These are phyloP conservation scores for Raphanus raphanistrum DNA, from an alignment of 345 rosid species.

Conservation along the genomic window DNA sequence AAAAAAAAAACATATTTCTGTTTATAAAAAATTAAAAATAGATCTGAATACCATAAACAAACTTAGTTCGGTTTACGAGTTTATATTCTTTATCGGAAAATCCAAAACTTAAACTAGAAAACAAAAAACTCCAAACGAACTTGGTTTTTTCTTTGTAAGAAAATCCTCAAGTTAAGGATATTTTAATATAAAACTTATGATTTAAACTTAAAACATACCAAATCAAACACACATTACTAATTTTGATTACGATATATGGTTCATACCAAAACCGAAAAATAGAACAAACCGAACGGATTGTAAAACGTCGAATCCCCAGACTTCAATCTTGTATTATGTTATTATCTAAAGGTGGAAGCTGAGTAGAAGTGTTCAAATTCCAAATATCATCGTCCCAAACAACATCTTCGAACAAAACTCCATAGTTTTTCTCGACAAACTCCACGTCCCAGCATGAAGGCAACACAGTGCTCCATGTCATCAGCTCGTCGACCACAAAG, in stretches of 20 bases:
- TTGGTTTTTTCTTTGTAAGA: neutral
- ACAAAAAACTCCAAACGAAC: slow-evolving; percentile 10
- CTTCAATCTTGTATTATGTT: neutral
- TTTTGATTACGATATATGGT: slow-evolving; percentile 18
- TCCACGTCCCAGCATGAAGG: slow-evolving; percentile 38
- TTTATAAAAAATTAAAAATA: neutral
- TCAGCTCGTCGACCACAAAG: slow-evolving; percentile 29
- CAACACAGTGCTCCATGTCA: slow-evolving; percentile 35
- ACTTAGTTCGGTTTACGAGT: slow-evolving; percentile 1
- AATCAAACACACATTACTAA: slow-evolving; percentile 17
- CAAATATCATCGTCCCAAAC: slow-evolving; percentile 40
- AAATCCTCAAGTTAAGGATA: neutral
- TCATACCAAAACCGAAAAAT: slow-evolving; percentile 2
- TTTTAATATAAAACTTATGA: neutral
- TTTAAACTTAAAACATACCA: neutral
- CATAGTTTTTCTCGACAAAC: slow-evolving; percentile 38
- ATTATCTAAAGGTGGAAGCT: slow-evolving; percentile 15
- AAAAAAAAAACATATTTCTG: neutral
- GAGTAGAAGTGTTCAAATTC: slow-evolving; percentile 32
- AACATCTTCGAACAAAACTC: slow-evolving; percentile 34
- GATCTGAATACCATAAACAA: neutral
- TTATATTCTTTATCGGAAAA: neutral
- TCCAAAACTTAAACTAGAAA: slow-evolving; percentile 4
- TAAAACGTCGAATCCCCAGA: neutral
- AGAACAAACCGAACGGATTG: neutral